Percentiles rank a stretch among this genome's conserved stretches.
These are phyloP conservation scores for Monosporozyma servazzii DNA, from an alignment of 805 yeast species.

Conservation along the genomic window DNA sequence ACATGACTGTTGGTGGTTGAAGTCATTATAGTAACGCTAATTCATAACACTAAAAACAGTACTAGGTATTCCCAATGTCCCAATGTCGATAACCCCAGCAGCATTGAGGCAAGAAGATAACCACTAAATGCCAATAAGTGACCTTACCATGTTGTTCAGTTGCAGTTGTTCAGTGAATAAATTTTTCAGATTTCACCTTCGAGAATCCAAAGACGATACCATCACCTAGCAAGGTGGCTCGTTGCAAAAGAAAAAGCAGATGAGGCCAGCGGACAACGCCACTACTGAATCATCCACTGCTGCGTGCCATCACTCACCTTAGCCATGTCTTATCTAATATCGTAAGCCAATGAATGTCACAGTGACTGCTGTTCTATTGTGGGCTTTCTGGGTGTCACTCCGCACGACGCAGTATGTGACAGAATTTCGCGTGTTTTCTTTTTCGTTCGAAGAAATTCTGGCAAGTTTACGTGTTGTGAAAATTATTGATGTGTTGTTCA, in stretches of 20 bases:
- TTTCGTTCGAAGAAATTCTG: background rate
- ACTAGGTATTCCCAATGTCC: too few species aligned
- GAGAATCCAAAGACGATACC: background rate
- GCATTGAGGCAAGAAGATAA: background rate
- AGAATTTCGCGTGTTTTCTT: background rate
- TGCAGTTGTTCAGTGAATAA: background rate
- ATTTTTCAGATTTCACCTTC: background rate
- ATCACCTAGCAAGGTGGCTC: too few species aligned
- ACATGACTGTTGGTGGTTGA: background rate
- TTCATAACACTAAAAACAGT: too few species aligned
- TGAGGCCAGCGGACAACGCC: background rate
- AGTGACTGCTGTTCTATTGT: background rate
- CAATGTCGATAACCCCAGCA: background rate
- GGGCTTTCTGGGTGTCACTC: too few species aligned
- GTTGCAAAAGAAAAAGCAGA: background rate
- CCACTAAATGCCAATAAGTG: background rate
- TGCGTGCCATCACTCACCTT: background rate
- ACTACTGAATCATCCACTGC: background rate
- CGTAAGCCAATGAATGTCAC: too few species aligned
- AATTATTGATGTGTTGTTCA: slow-evolving; percentile 1
- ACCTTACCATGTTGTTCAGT: background rate
- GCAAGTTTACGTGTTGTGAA: background rate
- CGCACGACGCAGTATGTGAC: background rate
- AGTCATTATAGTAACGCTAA: too few species aligned
- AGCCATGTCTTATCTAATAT: too few species aligned